phyloP scores from a whole-genome alignment of 2,329 filamentous ascomycete species.

The Lachnellula arida region DNA sequence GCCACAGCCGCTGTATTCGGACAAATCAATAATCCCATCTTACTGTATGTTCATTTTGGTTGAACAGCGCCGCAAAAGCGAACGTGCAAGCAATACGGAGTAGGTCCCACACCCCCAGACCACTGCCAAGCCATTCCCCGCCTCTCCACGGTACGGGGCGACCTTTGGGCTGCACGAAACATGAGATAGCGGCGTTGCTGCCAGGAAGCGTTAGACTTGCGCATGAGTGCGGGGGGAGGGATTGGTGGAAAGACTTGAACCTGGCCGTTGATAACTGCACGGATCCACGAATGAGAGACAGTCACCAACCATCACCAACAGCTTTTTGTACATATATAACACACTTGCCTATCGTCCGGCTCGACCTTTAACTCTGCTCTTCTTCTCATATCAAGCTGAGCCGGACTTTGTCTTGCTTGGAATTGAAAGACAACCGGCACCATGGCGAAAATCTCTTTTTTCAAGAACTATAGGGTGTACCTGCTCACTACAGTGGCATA shows the following conservation, averaged over 20 bases:
- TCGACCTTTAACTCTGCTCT: background rate
- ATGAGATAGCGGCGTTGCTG: background rate
- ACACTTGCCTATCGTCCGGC: background rate
- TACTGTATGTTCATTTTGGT: background rate
- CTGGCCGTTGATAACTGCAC: background rate
- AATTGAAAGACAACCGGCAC: background rate
- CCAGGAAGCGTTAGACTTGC: background rate
- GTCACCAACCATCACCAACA: background rate
- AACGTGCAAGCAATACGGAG: too few relatives aligned
- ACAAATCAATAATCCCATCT: background rate
- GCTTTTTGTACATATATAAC: background rate
- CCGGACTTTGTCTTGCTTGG: too few relatives aligned
- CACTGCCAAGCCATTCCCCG: background rate
- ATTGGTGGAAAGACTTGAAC: background rate
- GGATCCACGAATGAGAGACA: background rate
- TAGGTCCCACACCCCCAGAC: background rate
- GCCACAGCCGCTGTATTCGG: background rate
- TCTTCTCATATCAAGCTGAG: background rate
- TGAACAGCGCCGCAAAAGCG: too few relatives aligned
- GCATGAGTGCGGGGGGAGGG: background rate
- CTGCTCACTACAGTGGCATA: slow-evolving; percentile 24
- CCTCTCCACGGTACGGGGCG: background rate
- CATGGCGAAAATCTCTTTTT: slow-evolving; percentile 17
- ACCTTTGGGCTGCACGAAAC: background rate
- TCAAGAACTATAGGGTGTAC: slow-evolving; percentile 23